Evolutionary conservation across 2,329 filamentous ascomycete species (phyloP).

Genomic region (Talaromyces islandicus): DNA sequence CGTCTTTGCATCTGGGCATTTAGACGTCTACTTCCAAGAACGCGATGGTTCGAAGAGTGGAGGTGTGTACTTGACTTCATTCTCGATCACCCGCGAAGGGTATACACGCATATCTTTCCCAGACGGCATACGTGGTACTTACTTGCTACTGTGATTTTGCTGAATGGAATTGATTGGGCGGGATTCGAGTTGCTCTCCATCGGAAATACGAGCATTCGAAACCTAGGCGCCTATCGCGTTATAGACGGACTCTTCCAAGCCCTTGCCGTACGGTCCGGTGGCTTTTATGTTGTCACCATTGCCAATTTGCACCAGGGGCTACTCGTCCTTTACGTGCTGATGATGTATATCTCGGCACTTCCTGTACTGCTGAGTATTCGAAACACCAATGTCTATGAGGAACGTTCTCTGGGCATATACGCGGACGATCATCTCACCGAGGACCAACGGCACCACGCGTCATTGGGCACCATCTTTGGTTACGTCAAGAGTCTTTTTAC

Average conservation of each 20-base stretch:
- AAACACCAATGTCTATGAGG: slow-evolving; percentile 67
- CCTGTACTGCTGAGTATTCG: slow-evolving; percentile 39
- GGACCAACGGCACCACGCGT: slow-evolving; percentile 14
- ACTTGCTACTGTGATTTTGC: slow-evolving; percentile 52
- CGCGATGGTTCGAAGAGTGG: slow-evolving; percentile 23
- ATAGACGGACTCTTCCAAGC: slow-evolving; percentile 60
- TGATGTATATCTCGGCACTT: slow-evolving; percentile 35
- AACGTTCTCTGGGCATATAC: slow-evolving; percentile 54
- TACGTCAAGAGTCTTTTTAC: slow-evolving; percentile 20
- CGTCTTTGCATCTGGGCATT: slow-evolving; percentile 54
- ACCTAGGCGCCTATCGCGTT: slow-evolving; percentile 49
- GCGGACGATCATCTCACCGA: slow-evolving; percentile 24
- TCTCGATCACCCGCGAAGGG: slow-evolving; percentile 27
- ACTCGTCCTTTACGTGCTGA: slow-evolving; percentile 51
- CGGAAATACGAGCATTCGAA: slow-evolving; percentile 51
- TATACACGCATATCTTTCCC: slow-evolving; percentile 51
- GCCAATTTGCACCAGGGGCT: slow-evolving; percentile 51
- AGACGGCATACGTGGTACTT: slow-evolving; percentile 61
- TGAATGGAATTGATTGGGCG: slow-evolving; percentile 60
- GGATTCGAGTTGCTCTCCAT: slow-evolving; percentile 62
- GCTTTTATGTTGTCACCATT: slow-evolving; percentile 61
- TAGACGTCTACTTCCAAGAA: slow-evolving; percentile 22
- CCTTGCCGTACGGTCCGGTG: slow-evolving; percentile 58
- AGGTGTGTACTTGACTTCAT: slow-evolving; percentile 28
- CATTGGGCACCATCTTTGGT: slow-evolving; percentile 19